Percentiles rank a stretch among this genome's conserved stretches.
Conservation (phyloP, 371 early-diverging fungal genomes). For the Blakeslea trispora region DNA sequence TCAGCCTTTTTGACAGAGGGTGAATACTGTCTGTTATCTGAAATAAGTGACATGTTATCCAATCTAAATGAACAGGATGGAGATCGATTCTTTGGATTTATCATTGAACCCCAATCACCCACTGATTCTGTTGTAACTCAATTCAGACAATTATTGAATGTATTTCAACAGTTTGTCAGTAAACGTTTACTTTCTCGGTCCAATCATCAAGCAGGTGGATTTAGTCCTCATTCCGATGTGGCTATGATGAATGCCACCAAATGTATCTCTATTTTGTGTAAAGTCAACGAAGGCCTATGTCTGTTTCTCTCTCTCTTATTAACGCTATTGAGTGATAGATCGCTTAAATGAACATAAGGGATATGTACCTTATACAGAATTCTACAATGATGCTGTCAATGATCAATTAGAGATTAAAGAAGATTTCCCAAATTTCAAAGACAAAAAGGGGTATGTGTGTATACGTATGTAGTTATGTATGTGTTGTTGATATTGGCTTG, state of each 20-base stretch:
- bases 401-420: slow-evolving; percentile 80
- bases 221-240: slow-evolving; percentile 42
- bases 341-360: slow-evolving; percentile 48
- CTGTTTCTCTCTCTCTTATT: not conserved
- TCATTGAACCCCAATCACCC: slow-evolving; percentile 23
- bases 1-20: slow-evolving; percentile 16
- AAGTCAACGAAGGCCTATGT: slow-evolving; percentile 7
- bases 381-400: slow-evolving; percentile 78
- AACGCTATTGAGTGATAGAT: too few species aligned
- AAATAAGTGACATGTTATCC: slow-evolving; percentile 34
- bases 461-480: too few species aligned
- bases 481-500: not conserved
- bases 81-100: slow-evolving; percentile 23
- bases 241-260: slow-evolving; percentile 45
- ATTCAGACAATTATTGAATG: slow-evolving; percentile 17
- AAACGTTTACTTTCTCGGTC: slow-evolving; percentile 14
- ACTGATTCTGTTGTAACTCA: slow-evolving; percentile 1
- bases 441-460: slow-evolving; percentile 62
- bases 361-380: slow-evolving; percentile 55
- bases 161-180: slow-evolving; percentile 32
- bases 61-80: slow-evolving; percentile 18
- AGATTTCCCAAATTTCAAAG: slow-evolving; percentile 77
- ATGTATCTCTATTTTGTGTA: slow-evolving; percentile 50
- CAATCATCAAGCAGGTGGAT: slow-evolving; percentile 4
- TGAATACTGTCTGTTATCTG: slow-evolving; percentile 20